These are phyloP conservation scores for Calonectria pseudoreteaudii DNA, from an alignment of 2,329 filamentous ascomycete genomes.

Conservation along the genomic window DNA sequence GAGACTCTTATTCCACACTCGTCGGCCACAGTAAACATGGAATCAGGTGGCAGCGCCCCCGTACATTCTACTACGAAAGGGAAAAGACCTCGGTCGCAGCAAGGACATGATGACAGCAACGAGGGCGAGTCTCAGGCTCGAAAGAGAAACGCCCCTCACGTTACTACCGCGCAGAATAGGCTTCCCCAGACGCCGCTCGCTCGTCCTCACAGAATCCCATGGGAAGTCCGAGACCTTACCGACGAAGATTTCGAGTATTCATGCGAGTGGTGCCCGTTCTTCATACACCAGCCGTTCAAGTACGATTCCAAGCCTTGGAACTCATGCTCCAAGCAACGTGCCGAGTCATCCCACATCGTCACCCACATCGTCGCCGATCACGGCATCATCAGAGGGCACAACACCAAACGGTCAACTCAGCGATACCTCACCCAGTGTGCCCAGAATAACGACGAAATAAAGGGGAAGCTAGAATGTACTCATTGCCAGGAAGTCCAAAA, in stretches of 20 bases:
- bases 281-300: conserved; percentile 7
- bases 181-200: neutral
- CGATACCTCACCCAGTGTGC: conserved; percentile 32
- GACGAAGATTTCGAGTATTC: conserved; percentile 21
- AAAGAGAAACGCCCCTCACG: neutral
- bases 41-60: neutral
- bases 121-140: neutral
- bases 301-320: conserved; percentile 13
- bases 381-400: conserved; percentile 34
- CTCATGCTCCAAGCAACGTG: conserved; percentile 12
- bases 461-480: conserved; percentile 30
- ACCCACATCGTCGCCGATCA: conserved; percentile 40
- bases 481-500: conserved; percentile 28
- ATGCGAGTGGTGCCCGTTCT: conserved; percentile 15
- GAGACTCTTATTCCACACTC: neutral
- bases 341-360: conserved; percentile 37
- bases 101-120: neutral
- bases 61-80: neutral
- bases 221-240: neutral
- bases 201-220: neutral
- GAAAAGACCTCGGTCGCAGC: neutral
- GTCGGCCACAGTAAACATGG: neutral
- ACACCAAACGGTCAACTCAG: conserved; percentile 28
- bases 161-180: neutral
- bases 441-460: conserved; percentile 14